These are phyloP conservation scores for maize (Zea mays) DNA, from an alignment of 176 grass and related monocot genomes.

Conservation along the genomic window DNA sequence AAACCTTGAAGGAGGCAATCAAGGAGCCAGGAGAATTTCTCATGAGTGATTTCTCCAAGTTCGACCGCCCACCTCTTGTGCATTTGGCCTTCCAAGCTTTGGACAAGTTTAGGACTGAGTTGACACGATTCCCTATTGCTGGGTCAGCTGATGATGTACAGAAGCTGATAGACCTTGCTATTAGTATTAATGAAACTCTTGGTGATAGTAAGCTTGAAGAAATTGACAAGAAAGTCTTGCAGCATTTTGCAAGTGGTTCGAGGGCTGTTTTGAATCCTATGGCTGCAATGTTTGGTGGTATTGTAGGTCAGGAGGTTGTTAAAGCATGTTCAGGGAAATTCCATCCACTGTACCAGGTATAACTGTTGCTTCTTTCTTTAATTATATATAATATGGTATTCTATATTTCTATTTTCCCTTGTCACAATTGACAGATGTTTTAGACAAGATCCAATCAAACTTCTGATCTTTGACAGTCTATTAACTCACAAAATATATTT, in stretches of 20 bases:
- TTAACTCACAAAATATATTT: too few species aligned
- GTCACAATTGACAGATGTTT: neutral
- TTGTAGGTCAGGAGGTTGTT: conserved; percentile 94
- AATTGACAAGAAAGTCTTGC: conserved; percentile 73
- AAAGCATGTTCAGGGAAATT: conserved; percentile 97
- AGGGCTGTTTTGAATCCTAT: conserved; percentile 87
- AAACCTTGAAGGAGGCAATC: conserved; percentile 74
- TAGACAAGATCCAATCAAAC: neutral
- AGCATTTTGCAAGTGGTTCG: conserved; percentile 74
- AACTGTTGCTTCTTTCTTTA: neutral
- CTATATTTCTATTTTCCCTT: neutral
- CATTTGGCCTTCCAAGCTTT: conserved; percentile 93
- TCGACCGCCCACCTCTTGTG: conserved; percentile 73
- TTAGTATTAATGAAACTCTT: conserved; percentile 61
- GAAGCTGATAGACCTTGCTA: conserved; percentile 58
- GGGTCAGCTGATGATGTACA: conserved; percentile 71
- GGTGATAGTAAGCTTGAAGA: conserved; percentile 70
- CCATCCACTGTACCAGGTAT: conserved; percentile 89
- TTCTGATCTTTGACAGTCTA: neutral
- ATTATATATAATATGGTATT: neutral
- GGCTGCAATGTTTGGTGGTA: conserved; percentile 91
- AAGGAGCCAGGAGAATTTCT: conserved; percentile 92
- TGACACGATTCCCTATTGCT: conserved; percentile 63
- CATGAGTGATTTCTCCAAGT: conserved; percentile 92
- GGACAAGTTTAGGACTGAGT: conserved; percentile 74